Evolutionary conservation across 768 basidiomycete species (phyloP).

Genomic region (Macrocybe gigantea): DNA sequence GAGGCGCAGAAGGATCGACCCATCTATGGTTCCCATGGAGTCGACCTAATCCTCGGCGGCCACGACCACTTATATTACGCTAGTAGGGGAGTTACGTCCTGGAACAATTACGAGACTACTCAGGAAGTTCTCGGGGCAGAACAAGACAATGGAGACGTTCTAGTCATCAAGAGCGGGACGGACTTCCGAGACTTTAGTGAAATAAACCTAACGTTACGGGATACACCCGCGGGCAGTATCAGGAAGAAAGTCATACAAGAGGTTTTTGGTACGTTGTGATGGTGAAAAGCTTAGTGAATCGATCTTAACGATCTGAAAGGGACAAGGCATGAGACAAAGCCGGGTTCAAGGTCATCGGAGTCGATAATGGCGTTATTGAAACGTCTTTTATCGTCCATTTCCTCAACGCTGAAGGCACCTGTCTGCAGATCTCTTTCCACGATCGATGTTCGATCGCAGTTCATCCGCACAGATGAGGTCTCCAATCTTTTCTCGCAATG

Average conservation of each 20-base stretch:
- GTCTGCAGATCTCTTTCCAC: conserved; percentile 65
- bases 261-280: conserved; percentile 44
- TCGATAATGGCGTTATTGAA: conserved; percentile 53
- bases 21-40: conserved; percentile 59
- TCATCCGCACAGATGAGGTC: conserved; percentile 72
- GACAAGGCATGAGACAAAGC: conserved; percentile 56
- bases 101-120: conserved; percentile 59
- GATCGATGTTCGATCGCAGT: conserved; percentile 70
- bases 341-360: conserved; percentile 51
- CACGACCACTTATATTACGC: conserved; percentile 85
- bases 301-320: conserved; percentile 32
- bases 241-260: conserved; percentile 58
- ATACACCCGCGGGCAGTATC: conserved; percentile 56
- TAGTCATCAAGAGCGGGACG: conserved; percentile 81
- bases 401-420: conserved; percentile 63
- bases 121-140: conserved; percentile 59
- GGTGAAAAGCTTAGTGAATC: background rate
- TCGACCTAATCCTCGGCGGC: conserved; percentile 80
- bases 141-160: conserved; percentile 62
- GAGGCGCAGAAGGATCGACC: conserved; percentile 35
- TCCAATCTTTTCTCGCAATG: background rate
- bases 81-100: conserved; percentile 56
- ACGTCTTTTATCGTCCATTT: conserved; percentile 62
- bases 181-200: conserved; percentile 88
- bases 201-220: conserved; percentile 53